A percentile compares a stretch with the other conserved stretches of the same genome.
Conservation (phyloP, 768 basidiomycete species). For the Tephrocybe sp. region DNA sequence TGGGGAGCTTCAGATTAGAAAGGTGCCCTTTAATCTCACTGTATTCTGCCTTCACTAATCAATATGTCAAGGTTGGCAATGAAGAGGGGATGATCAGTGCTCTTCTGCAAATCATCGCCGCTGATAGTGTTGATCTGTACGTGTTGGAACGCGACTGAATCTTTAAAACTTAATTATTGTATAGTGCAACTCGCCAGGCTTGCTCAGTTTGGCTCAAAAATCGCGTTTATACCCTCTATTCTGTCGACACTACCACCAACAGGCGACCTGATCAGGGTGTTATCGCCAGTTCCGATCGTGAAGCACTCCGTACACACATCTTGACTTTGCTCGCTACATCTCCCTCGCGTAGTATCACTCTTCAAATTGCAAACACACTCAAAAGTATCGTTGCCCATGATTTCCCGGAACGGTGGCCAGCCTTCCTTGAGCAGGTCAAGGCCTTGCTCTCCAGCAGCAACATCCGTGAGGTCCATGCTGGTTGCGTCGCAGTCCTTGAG, state of each 20-base stretch:
- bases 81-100: constrained; percentile 85
- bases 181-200: constrained; percentile 80
- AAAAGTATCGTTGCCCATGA: constrained; percentile 76
- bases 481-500: constrained; percentile 77
- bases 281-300: constrained; percentile 69
- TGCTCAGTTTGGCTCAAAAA: constrained; percentile 91
- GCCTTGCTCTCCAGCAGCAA: constrained; percentile 60
- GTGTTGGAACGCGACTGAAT: constrained; percentile 40
- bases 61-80: constrained; percentile 56
- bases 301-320: constrained; percentile 67
- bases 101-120: constrained; percentile 81
- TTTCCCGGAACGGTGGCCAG: constrained; percentile 78
- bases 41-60: constrained; percentile 7
- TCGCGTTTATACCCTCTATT: constrained; percentile 71
- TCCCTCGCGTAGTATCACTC: constrained; percentile 63
- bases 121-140: constrained; percentile 76
- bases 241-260: constrained; percentile 36
- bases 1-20: constrained; percentile 86
- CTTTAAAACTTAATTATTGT: not conserved
- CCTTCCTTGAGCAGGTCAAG: constrained; percentile 66
- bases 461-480: constrained; percentile 76
- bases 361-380: constrained; percentile 74
- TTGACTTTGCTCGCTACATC: constrained; percentile 70
- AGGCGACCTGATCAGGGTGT: constrained; percentile 60
- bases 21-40: constrained; percentile 43